Evolutionary conservation across 1,284 basidiomycete genomes (phyloP).

Genomic region (Leucoagaricus sp.): DNA sequence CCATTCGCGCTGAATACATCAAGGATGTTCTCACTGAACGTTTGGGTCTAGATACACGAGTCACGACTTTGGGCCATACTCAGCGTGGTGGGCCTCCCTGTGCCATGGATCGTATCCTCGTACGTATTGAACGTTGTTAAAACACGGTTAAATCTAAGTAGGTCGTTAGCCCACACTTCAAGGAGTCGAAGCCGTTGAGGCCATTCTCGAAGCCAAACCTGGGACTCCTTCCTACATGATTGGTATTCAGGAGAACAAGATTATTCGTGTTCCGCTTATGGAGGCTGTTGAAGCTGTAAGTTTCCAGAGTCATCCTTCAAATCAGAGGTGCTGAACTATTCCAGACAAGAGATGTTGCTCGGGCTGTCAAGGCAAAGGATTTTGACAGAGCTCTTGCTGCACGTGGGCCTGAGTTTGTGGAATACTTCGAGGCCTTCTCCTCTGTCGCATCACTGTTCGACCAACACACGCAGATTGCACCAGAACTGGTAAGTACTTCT

Average conservation of each 20-base stretch:
- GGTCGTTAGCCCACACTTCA: conserved; percentile 88
- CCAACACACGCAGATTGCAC: conserved; percentile 57
- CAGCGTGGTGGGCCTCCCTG: conserved; percentile 95
- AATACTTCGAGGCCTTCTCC: conserved; percentile 84
- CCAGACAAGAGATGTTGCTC: conserved; percentile 88
- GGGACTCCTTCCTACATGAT: conserved; percentile 98
- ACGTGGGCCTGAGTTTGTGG: conserved; percentile 91
- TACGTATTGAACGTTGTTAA: conserved; percentile 34
- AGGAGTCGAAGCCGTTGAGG: conserved; percentile 92
- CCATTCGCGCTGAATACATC: conserved; percentile 89
- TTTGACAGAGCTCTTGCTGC: conserved; percentile 88
- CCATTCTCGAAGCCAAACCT: conserved; percentile 86
- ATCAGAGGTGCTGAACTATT: no score
- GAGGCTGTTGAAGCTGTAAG: conserved; percentile 86
- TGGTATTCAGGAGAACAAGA: conserved; percentile 94
- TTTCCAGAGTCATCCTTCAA: no score
- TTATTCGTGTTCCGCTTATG: conserved; percentile 88
- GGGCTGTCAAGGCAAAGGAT: conserved; percentile 83
- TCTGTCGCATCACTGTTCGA: conserved; percentile 69
- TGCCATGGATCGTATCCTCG: conserved; percentile 91
- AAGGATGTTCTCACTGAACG: conserved; percentile 87
- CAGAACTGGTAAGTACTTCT: conserved; percentile 50
- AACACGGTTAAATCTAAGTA: conserved; percentile 4
- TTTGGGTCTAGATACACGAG: conserved; percentile 92
- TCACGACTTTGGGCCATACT: conserved; percentile 98